Evolutionary conservation across 2,329 filamentous ascomycete species (phyloP).

Genomic region (Graphilbum sp.): DNA sequence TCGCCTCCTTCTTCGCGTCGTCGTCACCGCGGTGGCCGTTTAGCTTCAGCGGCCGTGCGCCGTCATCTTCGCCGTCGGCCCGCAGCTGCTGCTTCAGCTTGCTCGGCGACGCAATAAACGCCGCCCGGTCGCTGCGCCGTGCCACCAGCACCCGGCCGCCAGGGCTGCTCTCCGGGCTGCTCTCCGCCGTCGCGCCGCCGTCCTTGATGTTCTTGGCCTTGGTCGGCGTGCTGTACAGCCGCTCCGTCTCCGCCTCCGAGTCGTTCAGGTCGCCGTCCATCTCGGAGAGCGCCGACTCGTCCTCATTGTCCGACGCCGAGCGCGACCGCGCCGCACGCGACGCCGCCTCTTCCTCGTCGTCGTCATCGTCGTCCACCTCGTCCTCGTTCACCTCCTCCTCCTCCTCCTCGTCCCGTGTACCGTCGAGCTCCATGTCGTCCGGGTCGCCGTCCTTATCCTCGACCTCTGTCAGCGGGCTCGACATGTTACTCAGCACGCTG

Average conservation of each 20-base stretch:
- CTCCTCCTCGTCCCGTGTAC: conserved; percentile 11
- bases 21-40: conserved; percentile 17
- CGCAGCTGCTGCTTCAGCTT: conserved; percentile 46
- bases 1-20: conserved; percentile 18
- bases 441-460: conserved; percentile 63
- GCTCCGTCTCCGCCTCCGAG: conserved; percentile 86
- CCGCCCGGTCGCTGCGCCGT: conserved; percentile 5
- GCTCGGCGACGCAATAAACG: conserved; percentile 42
- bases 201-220: conserved; percentile 23
- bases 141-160: conserved; percentile 3
- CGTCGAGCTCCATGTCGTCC: conserved; percentile 37
- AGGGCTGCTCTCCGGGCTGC: conserved; percentile 44
- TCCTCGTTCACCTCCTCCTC: background rate
- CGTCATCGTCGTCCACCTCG: conserved; percentile 3
- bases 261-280: conserved; percentile 32
- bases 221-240: conserved; percentile 75
- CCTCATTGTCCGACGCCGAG: conserved; percentile 14
- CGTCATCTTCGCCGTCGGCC: conserved; percentile 20
- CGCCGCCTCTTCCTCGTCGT: conserved; percentile 11
- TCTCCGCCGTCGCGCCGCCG: conserved; percentile 15
- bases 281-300: conserved; percentile 34
- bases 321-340: conserved; percentile 9
- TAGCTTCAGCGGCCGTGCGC: conserved; percentile 21
- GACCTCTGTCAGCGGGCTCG: conserved; percentile 85
- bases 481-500: conserved; percentile 51